Conservation (phyloP, 371 early-diverging fungal genomes). For the Mortierella polycephala region DNA sequence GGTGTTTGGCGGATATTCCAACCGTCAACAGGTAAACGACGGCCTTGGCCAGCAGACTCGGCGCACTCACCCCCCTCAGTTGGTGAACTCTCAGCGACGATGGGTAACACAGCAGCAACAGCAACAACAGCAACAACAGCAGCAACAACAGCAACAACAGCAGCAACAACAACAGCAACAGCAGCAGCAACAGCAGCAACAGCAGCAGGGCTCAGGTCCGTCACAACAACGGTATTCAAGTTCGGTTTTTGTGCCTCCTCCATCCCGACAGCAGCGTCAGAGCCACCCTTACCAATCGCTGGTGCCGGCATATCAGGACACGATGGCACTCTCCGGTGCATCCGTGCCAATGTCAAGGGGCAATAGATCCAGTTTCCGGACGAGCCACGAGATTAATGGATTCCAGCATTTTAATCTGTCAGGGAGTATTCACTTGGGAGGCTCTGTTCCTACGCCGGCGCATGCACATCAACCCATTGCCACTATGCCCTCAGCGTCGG, state of each 20-base stretch:
- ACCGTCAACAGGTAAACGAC: slow-evolving; percentile 25
- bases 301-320: background rate
- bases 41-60: slow-evolving; percentile 39
- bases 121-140: slow-evolving; percentile 9
- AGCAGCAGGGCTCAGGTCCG: background rate
- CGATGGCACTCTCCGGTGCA: background rate
- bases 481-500: no score
- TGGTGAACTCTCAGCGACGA: slow-evolving; percentile 23
- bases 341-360: slow-evolving; percentile 20
- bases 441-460: no score
- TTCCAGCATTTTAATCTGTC: slow-evolving; percentile 26
- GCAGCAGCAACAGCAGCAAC: background rate
- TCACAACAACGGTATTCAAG: slow-evolving; percentile 2
- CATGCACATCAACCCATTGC: no score
- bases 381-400: slow-evolving; percentile 25
- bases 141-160: slow-evolving; percentile 4
- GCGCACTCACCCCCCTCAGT: slow-evolving; percentile 19
- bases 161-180: slow-evolving; percentile 14
- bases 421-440: background rate
- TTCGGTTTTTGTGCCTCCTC: slow-evolving; percentile 21
- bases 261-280: slow-evolving; percentile 16
- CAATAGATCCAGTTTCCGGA: slow-evolving; percentile 22
- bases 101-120: slow-evolving; percentile 23
- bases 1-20: slow-evolving; percentile 5
- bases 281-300: slow-evolving; percentile 6